Conservation (phyloP, 257 asterid genomes). For the Penstemon barbatus region DNA sequence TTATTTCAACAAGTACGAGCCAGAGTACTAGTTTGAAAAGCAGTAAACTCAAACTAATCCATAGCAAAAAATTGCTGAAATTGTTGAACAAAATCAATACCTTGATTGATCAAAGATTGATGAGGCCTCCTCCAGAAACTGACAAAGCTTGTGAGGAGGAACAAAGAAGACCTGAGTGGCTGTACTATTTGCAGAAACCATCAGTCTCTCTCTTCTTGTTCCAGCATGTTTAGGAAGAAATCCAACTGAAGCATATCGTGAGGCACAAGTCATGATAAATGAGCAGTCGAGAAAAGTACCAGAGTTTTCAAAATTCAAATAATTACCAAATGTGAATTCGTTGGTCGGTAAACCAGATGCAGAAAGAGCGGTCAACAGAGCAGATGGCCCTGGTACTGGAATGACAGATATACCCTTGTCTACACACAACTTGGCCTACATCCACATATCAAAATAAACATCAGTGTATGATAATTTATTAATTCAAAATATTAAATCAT, state of each 20-base stretch:
- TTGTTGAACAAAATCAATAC: constrained; percentile 31
- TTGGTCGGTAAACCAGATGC: constrained; percentile 85
- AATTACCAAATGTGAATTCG: constrained; percentile 89
- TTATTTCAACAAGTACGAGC: not conserved
- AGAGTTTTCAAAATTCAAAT: constrained; percentile 10
- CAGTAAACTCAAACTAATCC: constrained; percentile 8
- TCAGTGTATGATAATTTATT: not conserved
- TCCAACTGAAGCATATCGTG: constrained; percentile 67
- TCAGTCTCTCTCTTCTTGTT: constrained; percentile 75
- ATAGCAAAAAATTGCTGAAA: not conserved
- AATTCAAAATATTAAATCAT: constrained; percentile 11
- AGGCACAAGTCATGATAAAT: constrained; percentile 16
- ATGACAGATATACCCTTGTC: constrained; percentile 63
- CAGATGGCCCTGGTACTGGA: constrained; percentile 97
- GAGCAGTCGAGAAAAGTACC: constrained; percentile 5
- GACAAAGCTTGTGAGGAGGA: constrained; percentile 90
- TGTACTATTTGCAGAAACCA: constrained; percentile 66
- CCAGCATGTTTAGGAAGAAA: constrained; percentile 88
- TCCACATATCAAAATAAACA: constrained; percentile 28
- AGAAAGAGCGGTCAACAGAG: constrained; percentile 82
- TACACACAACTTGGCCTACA: constrained; percentile 77
- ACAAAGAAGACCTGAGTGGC: constrained; percentile 84
- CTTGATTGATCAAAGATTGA: constrained; percentile 66
- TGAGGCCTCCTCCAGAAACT: constrained; percentile 73
- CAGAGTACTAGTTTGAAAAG: constrained; percentile 12